Conservation (phyloP, 805 yeast species). For the Cephaloascus fragrans region DNA sequence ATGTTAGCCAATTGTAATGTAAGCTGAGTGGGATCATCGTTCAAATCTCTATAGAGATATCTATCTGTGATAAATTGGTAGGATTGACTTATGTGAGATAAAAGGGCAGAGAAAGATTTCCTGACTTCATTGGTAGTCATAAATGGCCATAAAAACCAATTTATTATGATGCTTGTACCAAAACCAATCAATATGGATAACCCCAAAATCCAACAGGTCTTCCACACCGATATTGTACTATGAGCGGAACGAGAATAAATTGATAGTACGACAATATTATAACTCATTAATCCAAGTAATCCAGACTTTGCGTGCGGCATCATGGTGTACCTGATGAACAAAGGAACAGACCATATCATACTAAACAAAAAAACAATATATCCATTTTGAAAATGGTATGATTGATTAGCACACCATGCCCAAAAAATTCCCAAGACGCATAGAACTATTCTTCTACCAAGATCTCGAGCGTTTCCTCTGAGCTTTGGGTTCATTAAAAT, state of each 20-base stretch:
- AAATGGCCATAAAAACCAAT: constrained; percentile 41
- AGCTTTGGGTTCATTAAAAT: constrained; percentile 28
- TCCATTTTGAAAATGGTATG: constrained; percentile 23
- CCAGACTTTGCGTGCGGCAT: constrained; percentile 33
- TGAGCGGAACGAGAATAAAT: constrained; percentile 6
- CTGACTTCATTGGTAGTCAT: constrained; percentile 31
- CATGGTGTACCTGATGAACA: constrained; percentile 21
- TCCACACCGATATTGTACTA: constrained; percentile 17
- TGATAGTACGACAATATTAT: constrained; percentile 27
- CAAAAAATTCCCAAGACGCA: constrained; percentile 33
- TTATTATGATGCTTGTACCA: constrained; percentile 21
- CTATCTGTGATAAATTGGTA: constrained; percentile 39
- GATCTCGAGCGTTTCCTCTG: constrained; percentile 13
- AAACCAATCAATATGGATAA: constrained; percentile 28
- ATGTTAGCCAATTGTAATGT: constrained; percentile 32
- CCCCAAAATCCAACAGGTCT: constrained; percentile 28
- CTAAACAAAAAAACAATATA: constrained; percentile 31
- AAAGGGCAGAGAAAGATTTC: constrained; percentile 23
- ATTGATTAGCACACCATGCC: constrained; percentile 36
- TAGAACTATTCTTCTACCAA: constrained; percentile 22
- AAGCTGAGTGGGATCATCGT: constrained; percentile 36
- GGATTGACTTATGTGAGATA: constrained; percentile 32
- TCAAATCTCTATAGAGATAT: constrained; percentile 35
- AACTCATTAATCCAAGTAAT: constrained; percentile 25
- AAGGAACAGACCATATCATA: constrained; percentile 19